Conservation (phyloP, 2,329 filamentous ascomycete genomes). For the Monosporascus sp. region DNA sequence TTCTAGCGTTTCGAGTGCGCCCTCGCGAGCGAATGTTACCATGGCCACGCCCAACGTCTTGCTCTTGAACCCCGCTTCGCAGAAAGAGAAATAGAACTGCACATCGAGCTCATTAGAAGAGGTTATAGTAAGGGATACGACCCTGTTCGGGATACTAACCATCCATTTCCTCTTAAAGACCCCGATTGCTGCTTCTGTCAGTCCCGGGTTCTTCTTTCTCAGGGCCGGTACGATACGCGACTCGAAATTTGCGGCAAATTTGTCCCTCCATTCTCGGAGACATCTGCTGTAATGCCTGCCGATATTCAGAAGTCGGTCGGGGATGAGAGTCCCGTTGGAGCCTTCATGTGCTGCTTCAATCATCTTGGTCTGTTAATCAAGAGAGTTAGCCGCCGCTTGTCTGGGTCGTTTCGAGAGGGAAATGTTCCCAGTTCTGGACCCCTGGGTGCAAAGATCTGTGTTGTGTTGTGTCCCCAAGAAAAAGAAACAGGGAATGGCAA, state of each 20-base stretch:
- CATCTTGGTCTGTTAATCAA: no score
- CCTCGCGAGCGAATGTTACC: slow-evolving; percentile 63
- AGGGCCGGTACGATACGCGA: slow-evolving; percentile 55
- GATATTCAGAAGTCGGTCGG: slow-evolving; percentile 66
- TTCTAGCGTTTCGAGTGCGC: slow-evolving; percentile 63
- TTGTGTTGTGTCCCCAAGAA: slow-evolving; percentile 16
- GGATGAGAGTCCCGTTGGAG: slow-evolving; percentile 56
- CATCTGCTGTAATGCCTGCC: slow-evolving; percentile 69
- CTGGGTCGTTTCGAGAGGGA: no score
- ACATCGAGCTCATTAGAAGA: slow-evolving; percentile 1
- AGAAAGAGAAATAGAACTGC: slow-evolving; percentile 71
- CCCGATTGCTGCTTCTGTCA: slow-evolving; percentile 58
- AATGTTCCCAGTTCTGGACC: slow-evolving; percentile 33
- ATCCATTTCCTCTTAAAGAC: slow-evolving; percentile 70
- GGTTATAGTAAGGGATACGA: not conserved
- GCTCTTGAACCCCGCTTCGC: slow-evolving; percentile 66
- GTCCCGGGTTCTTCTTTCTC: slow-evolving; percentile 49
- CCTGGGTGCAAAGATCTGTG: slow-evolving; percentile 52
- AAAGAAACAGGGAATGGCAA: no score
- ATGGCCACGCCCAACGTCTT: slow-evolving; percentile 71
- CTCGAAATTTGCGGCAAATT: slow-evolving; percentile 60
- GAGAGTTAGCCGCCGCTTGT: no score
- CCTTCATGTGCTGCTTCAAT: slow-evolving; percentile 28
- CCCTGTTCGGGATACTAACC: slow-evolving; percentile 31
- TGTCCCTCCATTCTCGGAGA: slow-evolving; percentile 62